phyloP scores from a whole-genome alignment of 495 filamentous ascomycete genomes.

The Xylona heveae region DNA sequence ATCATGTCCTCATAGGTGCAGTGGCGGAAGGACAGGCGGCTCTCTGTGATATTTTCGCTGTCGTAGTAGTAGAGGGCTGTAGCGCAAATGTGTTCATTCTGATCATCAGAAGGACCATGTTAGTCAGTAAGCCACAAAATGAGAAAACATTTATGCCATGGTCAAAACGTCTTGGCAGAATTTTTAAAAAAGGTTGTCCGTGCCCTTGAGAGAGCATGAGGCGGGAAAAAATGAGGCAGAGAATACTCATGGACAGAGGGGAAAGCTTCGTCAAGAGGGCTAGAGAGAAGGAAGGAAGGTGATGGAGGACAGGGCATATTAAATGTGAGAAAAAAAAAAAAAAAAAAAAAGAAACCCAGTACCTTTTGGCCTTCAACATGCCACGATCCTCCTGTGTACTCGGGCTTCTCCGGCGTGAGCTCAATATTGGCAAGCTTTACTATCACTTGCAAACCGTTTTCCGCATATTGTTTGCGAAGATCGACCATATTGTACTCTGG shows the following conservation, averaged over 20 bases:
- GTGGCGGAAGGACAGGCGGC: slow-evolving; percentile 28
- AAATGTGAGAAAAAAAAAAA: not conserved
- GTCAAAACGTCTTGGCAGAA: too few species aligned
- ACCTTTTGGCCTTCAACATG: slow-evolving; percentile 31
- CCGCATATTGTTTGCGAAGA: slow-evolving; percentile 11
- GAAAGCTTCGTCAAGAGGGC: too few species aligned
- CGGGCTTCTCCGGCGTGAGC: slow-evolving; percentile 32
- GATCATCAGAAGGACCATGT: slow-evolving; percentile 1
- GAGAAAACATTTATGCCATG: too few species aligned
- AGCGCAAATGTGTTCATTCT: slow-evolving; percentile 34
- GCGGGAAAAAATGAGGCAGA: too few species aligned
- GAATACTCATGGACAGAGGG: not conserved
- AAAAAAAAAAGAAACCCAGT: slow-evolving; percentile 5
- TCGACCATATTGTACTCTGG: slow-evolving; percentile 6
- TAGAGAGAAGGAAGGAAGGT: too few species aligned
- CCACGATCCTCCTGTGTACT: slow-evolving; percentile 26
- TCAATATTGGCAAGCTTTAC: slow-evolving; percentile 41
- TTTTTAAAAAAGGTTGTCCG: too few species aligned
- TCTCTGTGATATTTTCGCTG: slow-evolving; percentile 34
- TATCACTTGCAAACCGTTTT: slow-evolving; percentile 32
- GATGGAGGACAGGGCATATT: too few species aligned
- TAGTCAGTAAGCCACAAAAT: slow-evolving; percentile 3
- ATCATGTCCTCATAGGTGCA: slow-evolving; percentile 6
- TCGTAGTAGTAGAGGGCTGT: slow-evolving; percentile 42
- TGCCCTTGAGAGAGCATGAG: too few species aligned